Base-by-base conservation (phyloP, 1,284 basidiomycete genomes). In the Schizophyllum amplum region DNA sequence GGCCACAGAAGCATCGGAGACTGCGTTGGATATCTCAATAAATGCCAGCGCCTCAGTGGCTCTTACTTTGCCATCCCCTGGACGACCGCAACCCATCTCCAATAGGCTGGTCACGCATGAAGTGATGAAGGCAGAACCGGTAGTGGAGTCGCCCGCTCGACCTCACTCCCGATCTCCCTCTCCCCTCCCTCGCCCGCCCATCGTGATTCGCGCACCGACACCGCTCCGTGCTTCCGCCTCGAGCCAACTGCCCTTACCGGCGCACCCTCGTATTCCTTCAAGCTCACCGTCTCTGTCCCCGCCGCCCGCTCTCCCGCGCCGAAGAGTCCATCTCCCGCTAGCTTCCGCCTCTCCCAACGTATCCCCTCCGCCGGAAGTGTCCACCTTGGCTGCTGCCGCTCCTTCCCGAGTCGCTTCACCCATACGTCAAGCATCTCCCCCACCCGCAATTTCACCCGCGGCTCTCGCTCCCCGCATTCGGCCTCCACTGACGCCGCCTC, bases 401-500 rank as follows among this genome's bases (percentile, higher is more conserved):
- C 47, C 47, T 49, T 20, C 21, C 2, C 21, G 11, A 17, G 11
- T 50, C 20, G 5, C 48, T 50, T 20, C 11, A 13, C 24, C 2
- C 3, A 22, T 50, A 4, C 24, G n/a, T n/a, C n/a, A 3, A 2
- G 9, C 48, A 20, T 11, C 48, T 50, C 21, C 48, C 15, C 20
- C 20, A 17, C 11, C 33, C 13, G 48, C 21, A 42, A 52, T 61
- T 4, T 48, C 61, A 60, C 4, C 65, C 58, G n/a, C 63, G 65
- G 6, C 15, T 52, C 17, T 63, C 68, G 13, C 58, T 60, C 1
- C 60, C 67, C 13, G 57, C 63, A 6, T 67, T 71, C 71, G 46
- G 76, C 71, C 1, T 72, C 72, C 1, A 57, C 75, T 75, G 13
- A 42, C 33, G 3, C 33, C 33, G 4, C 33, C 33, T 9, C 33